These are phyloP conservation scores for Melanogaster broomeanus DNA, from an alignment of 768 basidiomycete species.

Conservation along the genomic window DNA sequence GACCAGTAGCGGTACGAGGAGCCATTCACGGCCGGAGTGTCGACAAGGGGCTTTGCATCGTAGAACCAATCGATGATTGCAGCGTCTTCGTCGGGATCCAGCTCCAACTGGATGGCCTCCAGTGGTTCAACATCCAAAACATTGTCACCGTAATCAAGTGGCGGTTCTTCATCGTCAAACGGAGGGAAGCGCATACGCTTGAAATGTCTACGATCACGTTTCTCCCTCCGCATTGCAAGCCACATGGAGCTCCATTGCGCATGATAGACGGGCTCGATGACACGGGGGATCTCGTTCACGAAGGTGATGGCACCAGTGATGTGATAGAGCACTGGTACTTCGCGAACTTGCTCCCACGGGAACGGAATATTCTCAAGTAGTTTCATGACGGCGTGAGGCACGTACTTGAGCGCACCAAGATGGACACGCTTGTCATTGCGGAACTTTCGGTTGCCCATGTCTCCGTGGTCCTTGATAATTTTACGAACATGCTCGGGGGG, in stretches of 20 bases:
- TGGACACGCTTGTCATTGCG: slow-evolving; percentile 99
- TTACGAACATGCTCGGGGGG: slow-evolving; percentile 99
- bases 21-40: slow-evolving; percentile 90
- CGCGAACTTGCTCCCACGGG: slow-evolving; percentile 99
- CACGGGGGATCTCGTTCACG: slow-evolving; percentile 95
- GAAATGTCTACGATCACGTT: slow-evolving; percentile 97
- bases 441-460: slow-evolving; percentile 99
- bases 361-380: slow-evolving; percentile 97
- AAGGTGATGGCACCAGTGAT: slow-evolving; percentile 99
- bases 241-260: slow-evolving; percentile 99
- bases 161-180: slow-evolving; percentile 99
- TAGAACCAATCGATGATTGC: slow-evolving; percentile 99
- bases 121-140: slow-evolving; percentile 97
- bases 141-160: slow-evolving; percentile 98
- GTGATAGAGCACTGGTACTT: slow-evolving; percentile 97
- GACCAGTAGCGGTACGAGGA: slow-evolving; percentile 93
- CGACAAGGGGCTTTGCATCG: slow-evolving; percentile 91
- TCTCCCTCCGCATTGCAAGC: slow-evolving; percentile 98
- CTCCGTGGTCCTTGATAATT: slow-evolving; percentile 99
- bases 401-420: slow-evolving; percentile 96
- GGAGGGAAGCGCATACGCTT: slow-evolving; percentile 99
- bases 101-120: slow-evolving; percentile 95
- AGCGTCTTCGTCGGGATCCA: slow-evolving; percentile 88
- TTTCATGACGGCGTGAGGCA: slow-evolving; percentile 99
- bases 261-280: slow-evolving; percentile 97